Percentiles rank a stretch among this genome's conserved stretches.
These are phyloP conservation scores for Dactylellina haptotyla DNA, from an alignment of 2,329 filamentous ascomycete genomes.

Conservation along the genomic window DNA sequence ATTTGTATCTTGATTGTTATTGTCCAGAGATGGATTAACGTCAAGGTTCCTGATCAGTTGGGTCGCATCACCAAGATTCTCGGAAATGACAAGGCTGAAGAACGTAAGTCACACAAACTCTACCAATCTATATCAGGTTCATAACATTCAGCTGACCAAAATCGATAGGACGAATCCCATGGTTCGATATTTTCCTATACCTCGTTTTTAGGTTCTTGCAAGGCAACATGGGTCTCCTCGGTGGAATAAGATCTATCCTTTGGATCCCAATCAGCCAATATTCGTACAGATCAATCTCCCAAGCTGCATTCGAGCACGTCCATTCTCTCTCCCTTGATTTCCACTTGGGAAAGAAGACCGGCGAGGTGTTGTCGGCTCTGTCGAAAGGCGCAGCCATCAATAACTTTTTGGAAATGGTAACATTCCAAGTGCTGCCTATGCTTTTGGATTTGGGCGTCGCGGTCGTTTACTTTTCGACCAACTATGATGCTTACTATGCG, in stretches of 20 bases:
- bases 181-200: constrained; percentile 78
- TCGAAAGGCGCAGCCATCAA: constrained; percentile 98
- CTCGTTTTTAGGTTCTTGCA: constrained; percentile 83
- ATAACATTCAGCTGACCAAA: constrained; percentile 4
- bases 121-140: neutral
- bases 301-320: constrained; percentile 96
- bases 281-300: constrained; percentile 91
- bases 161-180: constrained; percentile 70
- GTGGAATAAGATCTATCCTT: constrained; percentile 80
- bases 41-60: constrained; percentile 83
- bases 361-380: constrained; percentile 91
- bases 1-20: constrained; percentile 84
- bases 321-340: constrained; percentile 95
- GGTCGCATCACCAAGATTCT: constrained; percentile 82
- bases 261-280: constrained; percentile 99
- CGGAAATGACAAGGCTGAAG: constrained; percentile 65
- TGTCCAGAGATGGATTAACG: constrained; percentile 83
- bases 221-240: constrained; percentile 86
- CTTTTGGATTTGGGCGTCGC: constrained; percentile 87
- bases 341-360: constrained; percentile 94
- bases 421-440: constrained; percentile 95
- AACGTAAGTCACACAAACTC: constrained; percentile 54
- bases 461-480: constrained; percentile 79
- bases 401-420: constrained; percentile 93
- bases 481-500: constrained; percentile 88